Evolutionary conservation across 2,329 filamentous ascomycete genomes (phyloP), one percentile per base, ranked within the genome.

Genomic region (Ceratocystis albifundus): DNA sequence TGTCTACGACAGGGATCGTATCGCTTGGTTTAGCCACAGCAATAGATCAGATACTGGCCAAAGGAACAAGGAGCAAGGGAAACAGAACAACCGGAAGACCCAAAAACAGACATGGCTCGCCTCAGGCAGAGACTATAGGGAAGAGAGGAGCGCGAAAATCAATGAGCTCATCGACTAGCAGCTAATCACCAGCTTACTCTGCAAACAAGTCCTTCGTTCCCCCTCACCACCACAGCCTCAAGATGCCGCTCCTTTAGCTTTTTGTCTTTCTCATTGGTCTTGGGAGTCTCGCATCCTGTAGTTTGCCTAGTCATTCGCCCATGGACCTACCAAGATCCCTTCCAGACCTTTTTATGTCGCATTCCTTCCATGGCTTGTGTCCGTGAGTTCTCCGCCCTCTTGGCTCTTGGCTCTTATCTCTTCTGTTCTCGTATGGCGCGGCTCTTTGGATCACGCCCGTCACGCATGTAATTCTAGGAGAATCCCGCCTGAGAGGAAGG

Each of bases 381-480:
- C 25, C 20, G 6, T 28, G 12, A 55, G 22, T 10, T 17, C 50
- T 7, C 55, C 32, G 55, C 55, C 32, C 30, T n/a, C 28, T 59
- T 59, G 32, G 30, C 30, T n/a, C 28, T 59, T 59, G 32, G 30
- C 55, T 36, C 22, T 32, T 57, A 15, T 57, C 55, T 59, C 55
- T 36, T 59, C 20, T 50, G 6, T 3, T 50, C 8, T 25, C 22
- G 17, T 50, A 7, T 50, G 46, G n/a, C 17, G 46, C 46, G 36
- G 10, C 36, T 41, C 36, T 41, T 53, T 53, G 48, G 20, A 25
- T 53, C 55, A n/a, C 20, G 15, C 22, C 46, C 22, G 32, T 63
- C 61, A 63, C 61, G 61, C 61, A 28, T 41, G 61, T 63, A 45
- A 44, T 36, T 48, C 41, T 50, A 32, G 15, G 12, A 36, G 55